Evolutionary conservation across 2,329 filamentous ascomycete genomes (phyloP).

Genomic region (Bipolaris sorokiniana): DNA sequence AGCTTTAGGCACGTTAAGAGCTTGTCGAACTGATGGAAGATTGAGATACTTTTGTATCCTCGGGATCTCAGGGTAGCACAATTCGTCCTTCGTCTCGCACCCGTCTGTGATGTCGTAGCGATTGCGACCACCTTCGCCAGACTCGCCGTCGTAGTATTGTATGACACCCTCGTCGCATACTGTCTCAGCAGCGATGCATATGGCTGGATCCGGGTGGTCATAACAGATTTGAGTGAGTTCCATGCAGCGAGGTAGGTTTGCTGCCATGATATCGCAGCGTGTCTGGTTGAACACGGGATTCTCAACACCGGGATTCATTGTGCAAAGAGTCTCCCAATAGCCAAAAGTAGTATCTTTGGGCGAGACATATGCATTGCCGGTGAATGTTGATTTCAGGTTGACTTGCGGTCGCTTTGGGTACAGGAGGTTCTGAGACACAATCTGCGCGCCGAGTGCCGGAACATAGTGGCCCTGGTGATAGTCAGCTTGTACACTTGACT

Average conservation of each 20-base stretch:
- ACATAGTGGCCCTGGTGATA: conserved; percentile 55
- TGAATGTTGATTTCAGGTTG: conserved; percentile 53
- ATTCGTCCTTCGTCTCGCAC: conserved; percentile 45
- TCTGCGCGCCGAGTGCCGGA: conserved; percentile 53
- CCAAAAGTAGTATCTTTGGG: conserved; percentile 51
- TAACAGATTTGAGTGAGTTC: conserved; percentile 52
- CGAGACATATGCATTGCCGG: conserved; percentile 57
- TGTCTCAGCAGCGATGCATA: conserved; percentile 48
- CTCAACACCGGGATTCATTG: conserved; percentile 53
- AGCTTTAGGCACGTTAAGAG: conserved; percentile 43
- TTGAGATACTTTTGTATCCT: conserved; percentile 45
- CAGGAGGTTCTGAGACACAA: conserved; percentile 53
- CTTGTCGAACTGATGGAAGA: conserved; percentile 39
- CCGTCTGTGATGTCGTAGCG: conserved; percentile 54
- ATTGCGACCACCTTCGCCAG: conserved; percentile 50
- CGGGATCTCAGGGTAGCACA: conserved; percentile 48
- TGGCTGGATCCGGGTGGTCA: conserved; percentile 49
- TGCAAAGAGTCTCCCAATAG: conserved; percentile 57
- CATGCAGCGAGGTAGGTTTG: conserved; percentile 55
- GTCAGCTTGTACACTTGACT: background rate
- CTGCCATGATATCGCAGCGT: conserved; percentile 55
- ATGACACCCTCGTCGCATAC: conserved; percentile 51
- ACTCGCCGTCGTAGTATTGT: conserved; percentile 52
- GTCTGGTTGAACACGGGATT: conserved; percentile 55
- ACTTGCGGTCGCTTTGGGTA: conserved; percentile 52